phyloP scores from a whole-genome alignment of 306 rosid species.

The Prunus kanzakura region DNA sequence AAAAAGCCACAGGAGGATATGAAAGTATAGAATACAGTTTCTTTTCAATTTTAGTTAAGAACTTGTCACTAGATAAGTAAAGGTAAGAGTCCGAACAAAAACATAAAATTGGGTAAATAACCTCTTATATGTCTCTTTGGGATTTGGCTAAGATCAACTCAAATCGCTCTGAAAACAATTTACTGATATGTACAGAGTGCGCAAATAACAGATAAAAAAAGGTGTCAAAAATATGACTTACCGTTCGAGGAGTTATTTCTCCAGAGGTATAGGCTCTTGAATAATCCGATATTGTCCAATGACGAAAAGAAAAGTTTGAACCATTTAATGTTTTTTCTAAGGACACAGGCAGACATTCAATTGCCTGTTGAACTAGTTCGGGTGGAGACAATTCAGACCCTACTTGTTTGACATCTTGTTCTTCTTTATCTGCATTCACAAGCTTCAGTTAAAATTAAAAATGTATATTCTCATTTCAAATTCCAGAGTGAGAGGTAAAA shows the following conservation, averaged over 20 bases:
- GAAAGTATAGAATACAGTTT: background rate
- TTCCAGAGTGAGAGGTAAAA: too few relatives aligned
- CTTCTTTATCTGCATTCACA: conserved; percentile 42
- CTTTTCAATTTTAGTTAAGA: background rate
- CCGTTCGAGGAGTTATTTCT: conserved; percentile 63
- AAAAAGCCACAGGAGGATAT: background rate
- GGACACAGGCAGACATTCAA: conserved; percentile 50
- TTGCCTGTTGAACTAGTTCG: conserved; percentile 57
- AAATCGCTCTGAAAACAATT: background rate
- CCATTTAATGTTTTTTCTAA: conserved; percentile 20
- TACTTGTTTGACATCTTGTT: conserved; percentile 53
- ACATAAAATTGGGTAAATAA: background rate
- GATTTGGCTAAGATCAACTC: background rate
- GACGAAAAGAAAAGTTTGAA: conserved; percentile 31
- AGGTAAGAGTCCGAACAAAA: background rate
- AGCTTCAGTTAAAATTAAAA: conserved; percentile 1
- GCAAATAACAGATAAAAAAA: background rate
- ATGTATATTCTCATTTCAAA: background rate
- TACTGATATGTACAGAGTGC: background rate
- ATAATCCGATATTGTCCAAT: conserved; percentile 79
- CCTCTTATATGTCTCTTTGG: background rate
- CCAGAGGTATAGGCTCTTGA: conserved; percentile 64
- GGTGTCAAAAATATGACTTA: conserved; percentile 22
- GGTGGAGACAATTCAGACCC: conserved; percentile 52
- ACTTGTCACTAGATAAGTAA: background rate